These are phyloP conservation scores for Quercus robur DNA, from an alignment of 306 rosid genomes.

Conservation along the genomic window DNA sequence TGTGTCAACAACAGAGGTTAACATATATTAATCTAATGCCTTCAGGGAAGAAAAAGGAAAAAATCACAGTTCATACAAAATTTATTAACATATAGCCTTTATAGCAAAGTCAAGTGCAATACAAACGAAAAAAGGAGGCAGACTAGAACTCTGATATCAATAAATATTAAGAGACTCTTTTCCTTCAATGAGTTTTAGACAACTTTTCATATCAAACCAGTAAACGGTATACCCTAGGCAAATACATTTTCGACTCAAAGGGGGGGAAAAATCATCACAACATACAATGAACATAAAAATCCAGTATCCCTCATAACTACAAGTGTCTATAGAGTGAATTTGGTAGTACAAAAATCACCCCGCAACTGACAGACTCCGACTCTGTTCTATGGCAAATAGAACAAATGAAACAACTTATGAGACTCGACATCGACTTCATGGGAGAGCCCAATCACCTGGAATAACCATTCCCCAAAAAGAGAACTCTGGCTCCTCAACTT, in stretches of 20 bases:
- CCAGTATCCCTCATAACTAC: slow-evolving; percentile 19
- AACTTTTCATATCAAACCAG: slow-evolving; percentile 10
- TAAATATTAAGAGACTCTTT: background rate
- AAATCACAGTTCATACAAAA: no score
- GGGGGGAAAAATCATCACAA: slow-evolving; percentile 1
- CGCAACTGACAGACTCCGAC: slow-evolving; percentile 31
- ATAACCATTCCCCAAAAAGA: slow-evolving; percentile 28
- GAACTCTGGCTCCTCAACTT: slow-evolving; percentile 21
- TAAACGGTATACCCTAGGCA: slow-evolving; percentile 12
- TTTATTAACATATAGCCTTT: no score
- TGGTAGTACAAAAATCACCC: slow-evolving; percentile 43
- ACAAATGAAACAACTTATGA: slow-evolving; percentile 8
- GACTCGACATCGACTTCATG: slow-evolving; percentile 29
- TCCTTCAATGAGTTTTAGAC: slow-evolving; percentile 16
- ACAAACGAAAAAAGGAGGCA: background rate
- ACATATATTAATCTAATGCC: no score
- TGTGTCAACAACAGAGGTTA: no score
- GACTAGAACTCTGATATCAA: background rate
- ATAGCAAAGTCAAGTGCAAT: background rate
- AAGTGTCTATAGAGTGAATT: slow-evolving; percentile 21
- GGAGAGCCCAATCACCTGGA: slow-evolving; percentile 22
- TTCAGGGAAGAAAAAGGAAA: no score
- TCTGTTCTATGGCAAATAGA: slow-evolving; percentile 26
- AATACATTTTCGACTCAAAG: background rate
- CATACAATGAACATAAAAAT: slow-evolving; percentile 25